Percentiles rank a stretch among this genome's conserved stretches.
phyloP scores from a whole-genome alignment of 202 grass and related monocot genomes.

The Schoenoplectus tabernaemontani region DNA sequence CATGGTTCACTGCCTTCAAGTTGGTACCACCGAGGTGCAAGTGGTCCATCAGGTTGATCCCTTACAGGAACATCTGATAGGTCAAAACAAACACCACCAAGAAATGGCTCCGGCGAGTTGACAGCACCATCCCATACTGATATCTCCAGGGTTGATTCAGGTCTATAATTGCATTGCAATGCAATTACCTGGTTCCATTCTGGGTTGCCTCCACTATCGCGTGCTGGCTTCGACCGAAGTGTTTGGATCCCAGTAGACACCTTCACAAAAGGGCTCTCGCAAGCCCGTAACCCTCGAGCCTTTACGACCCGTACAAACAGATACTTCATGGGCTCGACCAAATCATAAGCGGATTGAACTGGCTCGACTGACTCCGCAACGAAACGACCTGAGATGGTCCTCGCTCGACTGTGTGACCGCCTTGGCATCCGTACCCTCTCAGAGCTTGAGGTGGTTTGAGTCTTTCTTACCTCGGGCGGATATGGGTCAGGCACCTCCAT shows the following conservation, averaged over 20 bases:
- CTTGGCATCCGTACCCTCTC: constrained; percentile 34
- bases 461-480: constrained; percentile 72
- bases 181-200: constrained; percentile 89
- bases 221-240: constrained; percentile 40
- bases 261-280: constrained; percentile 68
- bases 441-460: constrained; percentile 47
- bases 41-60: constrained; percentile 64
- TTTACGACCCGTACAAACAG: constrained; percentile 72
- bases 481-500: constrained; percentile 32
- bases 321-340: constrained; percentile 87
- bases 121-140: constrained; percentile 57
- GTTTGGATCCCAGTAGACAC: constrained; percentile 37
- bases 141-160: constrained; percentile 70
- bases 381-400: constrained; percentile 59
- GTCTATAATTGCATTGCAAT: constrained; percentile 49
- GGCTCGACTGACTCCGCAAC: constrained; percentile 55
- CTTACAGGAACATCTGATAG: constrained; percentile 76
- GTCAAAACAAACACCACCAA: constrained; percentile 95
- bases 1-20: constrained; percentile 57
- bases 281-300: constrained; percentile 58
- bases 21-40: constrained; percentile 84
- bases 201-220: constrained; percentile 49
- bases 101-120: constrained; percentile 26
- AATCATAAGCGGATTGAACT: constrained; percentile 51
- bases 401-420: constrained; percentile 34